These are phyloP conservation scores for Paraconiothyrium sp. DNA, from an alignment of 2,329 filamentous ascomycete species.

Conservation along the genomic window DNA sequence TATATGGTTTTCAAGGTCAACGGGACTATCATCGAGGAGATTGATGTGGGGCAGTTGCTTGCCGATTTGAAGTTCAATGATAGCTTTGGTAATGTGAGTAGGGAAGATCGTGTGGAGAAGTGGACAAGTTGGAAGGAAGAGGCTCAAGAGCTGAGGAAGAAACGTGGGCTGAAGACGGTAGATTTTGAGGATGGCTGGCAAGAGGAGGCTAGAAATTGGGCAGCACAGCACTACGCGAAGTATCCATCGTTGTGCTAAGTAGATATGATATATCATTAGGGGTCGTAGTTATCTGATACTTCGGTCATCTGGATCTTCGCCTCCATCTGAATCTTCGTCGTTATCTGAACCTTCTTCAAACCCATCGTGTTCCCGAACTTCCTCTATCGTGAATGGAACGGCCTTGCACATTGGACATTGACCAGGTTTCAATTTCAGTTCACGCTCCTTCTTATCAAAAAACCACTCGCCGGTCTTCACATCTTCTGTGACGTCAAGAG, in stretches of 20 bases:
- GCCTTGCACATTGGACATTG: too few species aligned
- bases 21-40: not conserved
- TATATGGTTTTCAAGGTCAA: slow-evolving; percentile 6
- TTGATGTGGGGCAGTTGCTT: slow-evolving; percentile 14
- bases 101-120: not conserved
- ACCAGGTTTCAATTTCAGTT: too few species aligned
- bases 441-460: not conserved
- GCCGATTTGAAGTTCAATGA: slow-evolving; percentile 12
- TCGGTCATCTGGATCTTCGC: too few species aligned
- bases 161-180: slow-evolving; percentile 8
- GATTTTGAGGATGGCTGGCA: slow-evolving; percentile 2
- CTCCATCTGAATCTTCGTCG: too few species aligned
- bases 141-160: slow-evolving; percentile 5
- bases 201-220: not conserved
- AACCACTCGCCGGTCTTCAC: not conserved
- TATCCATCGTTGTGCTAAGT: not conserved
- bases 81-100: not conserved
- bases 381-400: too few species aligned
- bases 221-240: slow-evolving; percentile 1
- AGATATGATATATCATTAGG: not conserved
- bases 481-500: not conserved
- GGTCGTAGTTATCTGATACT: not conserved
- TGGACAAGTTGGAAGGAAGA: slow-evolving; percentile 11
- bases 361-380: too few species aligned
- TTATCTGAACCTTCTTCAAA: too few species aligned